Percentiles rank a stretch among this genome's conserved stretches.
Evolutionary conservation across 345 rosid species (phyloP).

Genomic region (Noccaea caerulescens): DNA sequence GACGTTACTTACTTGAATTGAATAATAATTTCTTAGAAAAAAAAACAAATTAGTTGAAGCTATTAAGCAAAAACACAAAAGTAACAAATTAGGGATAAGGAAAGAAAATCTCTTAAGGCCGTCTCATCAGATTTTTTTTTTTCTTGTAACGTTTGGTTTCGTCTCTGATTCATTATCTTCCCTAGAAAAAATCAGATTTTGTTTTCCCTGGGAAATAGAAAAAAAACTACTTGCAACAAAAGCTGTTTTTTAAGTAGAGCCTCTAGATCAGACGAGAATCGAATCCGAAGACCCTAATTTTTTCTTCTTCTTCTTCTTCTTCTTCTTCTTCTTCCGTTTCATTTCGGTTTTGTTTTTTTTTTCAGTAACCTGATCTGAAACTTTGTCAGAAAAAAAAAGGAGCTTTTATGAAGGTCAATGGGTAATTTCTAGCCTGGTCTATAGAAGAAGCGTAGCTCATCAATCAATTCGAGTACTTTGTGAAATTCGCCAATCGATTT

Average conservation of each 20-base stretch:
- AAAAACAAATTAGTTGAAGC: neutral
- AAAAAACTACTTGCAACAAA: too few relatives aligned
- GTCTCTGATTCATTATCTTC: conserved; percentile 32
- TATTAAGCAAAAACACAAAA: conserved; percentile 12
- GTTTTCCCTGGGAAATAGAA: too few relatives aligned
- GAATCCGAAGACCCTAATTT: conserved; percentile 8
- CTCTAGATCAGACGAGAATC: conserved; percentile 33
- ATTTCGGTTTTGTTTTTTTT: neutral
- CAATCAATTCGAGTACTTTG: conserved; percentile 23
- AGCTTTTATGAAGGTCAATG: conserved; percentile 28
- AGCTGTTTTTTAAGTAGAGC: too few relatives aligned
- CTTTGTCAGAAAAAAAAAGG: conserved; percentile 32
- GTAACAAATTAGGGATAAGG: conserved; percentile 38
- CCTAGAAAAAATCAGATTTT: conserved; percentile 11
- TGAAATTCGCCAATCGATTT: conserved; percentile 15
- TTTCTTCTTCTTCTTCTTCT: conserved; percentile 4
- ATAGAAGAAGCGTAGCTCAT: conserved; percentile 14
- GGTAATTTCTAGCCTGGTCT: neutral
- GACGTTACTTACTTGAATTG: conserved; percentile 29
- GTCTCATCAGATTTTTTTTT: conserved; percentile 29
- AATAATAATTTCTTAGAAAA: neutral
- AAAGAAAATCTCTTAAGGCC: conserved; percentile 24
- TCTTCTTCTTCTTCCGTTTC: neutral
- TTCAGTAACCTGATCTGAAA: conserved; percentile 35
- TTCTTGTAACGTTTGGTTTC: conserved; percentile 29